These are phyloP conservation scores for Pseudopithomyces maydicus DNA, from an alignment of 2,329 filamentous ascomycete species.

Conservation along the genomic window DNA sequence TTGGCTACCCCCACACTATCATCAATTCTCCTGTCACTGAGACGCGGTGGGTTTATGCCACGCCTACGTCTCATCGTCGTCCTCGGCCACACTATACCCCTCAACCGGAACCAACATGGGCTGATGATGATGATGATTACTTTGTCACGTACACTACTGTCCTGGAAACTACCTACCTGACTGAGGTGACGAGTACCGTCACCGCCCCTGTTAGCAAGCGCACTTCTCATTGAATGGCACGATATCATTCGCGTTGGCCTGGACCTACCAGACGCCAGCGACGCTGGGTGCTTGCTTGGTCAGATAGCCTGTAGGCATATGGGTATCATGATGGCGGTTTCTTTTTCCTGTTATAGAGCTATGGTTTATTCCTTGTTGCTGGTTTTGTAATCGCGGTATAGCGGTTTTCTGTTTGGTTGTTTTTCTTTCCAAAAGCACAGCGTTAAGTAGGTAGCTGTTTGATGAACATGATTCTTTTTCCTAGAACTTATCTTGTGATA, in stretches of 20 bases:
- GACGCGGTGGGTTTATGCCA: neutral
- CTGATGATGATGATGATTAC: no score
- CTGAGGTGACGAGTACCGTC: no score
- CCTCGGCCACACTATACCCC: neutral
- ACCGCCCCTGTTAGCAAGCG: no score
- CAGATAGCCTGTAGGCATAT: neutral
- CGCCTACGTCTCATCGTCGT: neutral
- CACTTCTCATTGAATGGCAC: neutral
- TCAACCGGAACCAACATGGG: no score
- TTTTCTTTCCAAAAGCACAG: neutral
- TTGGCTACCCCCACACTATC: neutral
- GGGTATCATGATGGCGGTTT: neutral
- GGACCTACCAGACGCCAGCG: neutral
- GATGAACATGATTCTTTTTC: neutral
- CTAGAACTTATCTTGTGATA: neutral
- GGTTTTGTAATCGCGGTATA: neutral
- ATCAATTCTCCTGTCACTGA: neutral
- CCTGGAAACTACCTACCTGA: no score
- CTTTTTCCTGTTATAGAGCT: neutral
- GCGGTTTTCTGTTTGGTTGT: neutral
- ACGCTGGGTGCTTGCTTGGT: neutral
- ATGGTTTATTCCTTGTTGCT: neutral
- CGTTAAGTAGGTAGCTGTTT: neutral
- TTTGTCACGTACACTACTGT: no score
- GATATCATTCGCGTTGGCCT: neutral